Conservation (phyloP, 176 grass and related monocot species). For the Musa schizocarpa region DNA sequence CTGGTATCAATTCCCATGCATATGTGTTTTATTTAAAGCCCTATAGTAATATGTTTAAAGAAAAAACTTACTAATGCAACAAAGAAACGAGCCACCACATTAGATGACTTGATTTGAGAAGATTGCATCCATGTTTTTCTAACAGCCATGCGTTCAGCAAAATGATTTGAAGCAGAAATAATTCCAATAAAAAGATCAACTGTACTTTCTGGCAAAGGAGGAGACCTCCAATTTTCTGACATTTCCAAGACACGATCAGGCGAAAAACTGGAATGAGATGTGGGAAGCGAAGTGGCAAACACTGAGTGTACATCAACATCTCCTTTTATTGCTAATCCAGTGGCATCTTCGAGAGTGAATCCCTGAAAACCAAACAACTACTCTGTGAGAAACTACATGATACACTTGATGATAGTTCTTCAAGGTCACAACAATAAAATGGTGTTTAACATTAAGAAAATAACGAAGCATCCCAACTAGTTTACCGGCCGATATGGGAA, state of each 20-base stretch:
- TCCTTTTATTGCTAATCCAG: constrained; percentile 74
- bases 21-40: no score
- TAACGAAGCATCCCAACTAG: constrained; percentile 9
- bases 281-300: constrained; percentile 77
- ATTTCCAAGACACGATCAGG: constrained; percentile 88
- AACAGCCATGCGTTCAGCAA: constrained; percentile 93
- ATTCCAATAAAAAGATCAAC: constrained; percentile 86
- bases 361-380: constrained; percentile 45
- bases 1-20: no score
- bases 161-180: constrained; percentile 89
- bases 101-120: constrained; percentile 67
- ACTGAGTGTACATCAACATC: constrained; percentile 81
- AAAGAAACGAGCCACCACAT: constrained; percentile 82
- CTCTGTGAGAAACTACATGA: background rate
- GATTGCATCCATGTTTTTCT: constrained; percentile 98
- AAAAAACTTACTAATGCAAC: constrained; percentile 81
- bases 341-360: constrained; percentile 93
- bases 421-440: background rate
- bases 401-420: background rate
- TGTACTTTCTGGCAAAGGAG: constrained; percentile 38
- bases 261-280: constrained; percentile 83
- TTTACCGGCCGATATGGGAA: constrained; percentile 80
- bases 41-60: background rate
- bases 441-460: background rate
- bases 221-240: constrained; percentile 78